These are phyloP conservation scores for Sistotremastrum suecicum DNA, from an alignment of 768 basidiomycete genomes.

Conservation along the genomic window DNA sequence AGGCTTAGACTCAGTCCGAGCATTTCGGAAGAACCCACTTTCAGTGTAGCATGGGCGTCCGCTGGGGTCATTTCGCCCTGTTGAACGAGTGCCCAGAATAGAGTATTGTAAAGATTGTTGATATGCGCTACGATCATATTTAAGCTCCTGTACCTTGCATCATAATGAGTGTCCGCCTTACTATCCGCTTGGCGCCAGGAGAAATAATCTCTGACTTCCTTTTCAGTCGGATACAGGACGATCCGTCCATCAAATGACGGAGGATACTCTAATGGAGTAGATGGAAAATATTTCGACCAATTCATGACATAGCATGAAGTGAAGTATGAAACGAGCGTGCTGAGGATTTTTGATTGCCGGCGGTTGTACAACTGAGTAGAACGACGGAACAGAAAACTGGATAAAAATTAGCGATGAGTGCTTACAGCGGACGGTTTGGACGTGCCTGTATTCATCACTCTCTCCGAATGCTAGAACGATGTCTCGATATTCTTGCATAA, in stretches of 20 bases:
- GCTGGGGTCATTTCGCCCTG: constrained; percentile 64
- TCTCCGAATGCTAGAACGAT: constrained; percentile 86
- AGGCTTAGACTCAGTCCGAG: background rate
- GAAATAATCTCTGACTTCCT: constrained; percentile 81
- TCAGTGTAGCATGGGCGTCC: constrained; percentile 70
- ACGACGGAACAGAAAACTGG: constrained; percentile 75
- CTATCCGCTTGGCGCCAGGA: constrained; percentile 95
- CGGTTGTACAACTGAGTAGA: constrained; percentile 72
- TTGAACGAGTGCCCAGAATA: constrained; percentile 87
- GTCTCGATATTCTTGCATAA: constrained; percentile 77
- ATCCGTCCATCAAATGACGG: constrained; percentile 90
- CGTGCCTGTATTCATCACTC: constrained; percentile 92
- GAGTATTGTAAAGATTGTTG: constrained; percentile 95
- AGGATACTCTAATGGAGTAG: constrained; percentile 58
- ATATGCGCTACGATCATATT: constrained; percentile 59
- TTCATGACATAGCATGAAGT: constrained; percentile 82
- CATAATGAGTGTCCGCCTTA: constrained; percentile 22
- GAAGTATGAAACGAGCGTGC: constrained; percentile 73
- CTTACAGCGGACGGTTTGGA: constrained; percentile 1
- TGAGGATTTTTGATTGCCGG: constrained; percentile 73
- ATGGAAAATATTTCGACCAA: constrained; percentile 72
- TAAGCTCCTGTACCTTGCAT: background rate
- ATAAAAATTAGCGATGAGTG: background rate
- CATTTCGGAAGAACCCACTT: constrained; percentile 28
- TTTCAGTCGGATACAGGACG: constrained; percentile 61